Base-by-base conservation (phyloP, 1,284 basidiomycete genomes). In the Ganoderma leucocontextum region DNA sequence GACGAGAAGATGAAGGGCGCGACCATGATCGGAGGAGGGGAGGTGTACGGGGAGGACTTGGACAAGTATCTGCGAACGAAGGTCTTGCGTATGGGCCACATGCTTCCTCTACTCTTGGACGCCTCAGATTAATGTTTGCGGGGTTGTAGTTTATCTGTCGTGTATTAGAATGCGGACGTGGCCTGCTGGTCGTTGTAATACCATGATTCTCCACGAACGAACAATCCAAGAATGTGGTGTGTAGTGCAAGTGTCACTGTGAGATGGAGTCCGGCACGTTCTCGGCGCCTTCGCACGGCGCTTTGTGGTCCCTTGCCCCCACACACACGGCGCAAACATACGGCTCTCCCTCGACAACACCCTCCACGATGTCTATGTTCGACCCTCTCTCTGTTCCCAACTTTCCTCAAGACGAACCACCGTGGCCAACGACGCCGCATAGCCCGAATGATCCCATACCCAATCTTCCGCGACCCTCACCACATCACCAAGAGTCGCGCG, bases 11-110 rank as follows among this genome's bases (percentile, higher is more conserved):
- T 86, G 67, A 78, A 84, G 60, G 96, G 95, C 2, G 93, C 92
- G 4, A 95, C 95, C 52, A 87, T 97, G 81, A 91, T 97, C 61
- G 96, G 96, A 2, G 93, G 91, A 2, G 89, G 91, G 39, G 88
- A 89, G 44, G 93, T 94, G 9, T 84, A 91, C 64, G 95, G 95
- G 0, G 90, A 91, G 62, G 98, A 99, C 75, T 80, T 99, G 74
- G 96, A 99, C 77, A 96, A 94, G 81, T 99, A 99, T 78, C 81
- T 99, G 75, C 88, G 95, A 77, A 99, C 98, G 60, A 99, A 99
- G 81, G 91, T 99, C 25, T 85, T 96, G 77, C 86, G 93, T 69
- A 99, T 99, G 98, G 98, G 98, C 12, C 97, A 99, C 80, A 91
- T 97, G 83, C 82, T 98, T 35, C 89, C 91, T 36, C 78, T 95